Evolutionary conservation across 2,329 filamentous ascomycete genomes (phyloP).

Genomic region (Zymoseptoria crescenta): DNA sequence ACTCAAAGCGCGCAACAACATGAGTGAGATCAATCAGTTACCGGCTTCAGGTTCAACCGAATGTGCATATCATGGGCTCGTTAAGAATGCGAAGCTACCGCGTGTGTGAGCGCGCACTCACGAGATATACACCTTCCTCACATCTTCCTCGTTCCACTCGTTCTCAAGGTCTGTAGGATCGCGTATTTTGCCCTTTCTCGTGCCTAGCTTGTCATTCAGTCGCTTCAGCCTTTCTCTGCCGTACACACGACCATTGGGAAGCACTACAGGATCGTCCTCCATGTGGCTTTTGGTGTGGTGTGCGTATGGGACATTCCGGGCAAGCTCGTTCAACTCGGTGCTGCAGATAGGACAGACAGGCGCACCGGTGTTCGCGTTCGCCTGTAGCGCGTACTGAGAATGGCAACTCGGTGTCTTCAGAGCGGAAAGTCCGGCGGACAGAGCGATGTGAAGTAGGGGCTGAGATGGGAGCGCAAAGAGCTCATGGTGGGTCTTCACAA

Average conservation of each 20-base stretch:
- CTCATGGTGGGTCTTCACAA: constrained; percentile 77
- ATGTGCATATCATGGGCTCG: background rate
- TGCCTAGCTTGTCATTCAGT: constrained; percentile 71
- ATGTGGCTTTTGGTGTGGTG: constrained; percentile 92
- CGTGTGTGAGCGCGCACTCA: constrained; percentile 32
- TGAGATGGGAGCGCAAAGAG: constrained; percentile 74
- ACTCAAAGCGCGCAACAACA: too few species aligned
- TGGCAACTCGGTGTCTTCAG: constrained; percentile 95
- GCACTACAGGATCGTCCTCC: constrained; percentile 73
- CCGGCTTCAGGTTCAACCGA: too few species aligned
- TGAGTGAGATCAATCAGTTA: too few species aligned
- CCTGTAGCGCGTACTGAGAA: constrained; percentile 53
- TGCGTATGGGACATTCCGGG: constrained; percentile 82
- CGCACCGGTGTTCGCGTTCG: constrained; percentile 53
- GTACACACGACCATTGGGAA: constrained; percentile 84
- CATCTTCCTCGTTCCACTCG: constrained; percentile 51
- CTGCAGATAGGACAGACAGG: constrained; percentile 92
- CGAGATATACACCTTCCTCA: constrained; percentile 89
- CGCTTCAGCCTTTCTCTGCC: constrained; percentile 65
- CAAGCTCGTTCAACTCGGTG: constrained; percentile 87
- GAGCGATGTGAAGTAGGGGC: constrained; percentile 81
- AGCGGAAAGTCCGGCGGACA: constrained; percentile 84
- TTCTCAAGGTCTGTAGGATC: constrained; percentile 63
- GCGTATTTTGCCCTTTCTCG: constrained; percentile 58
- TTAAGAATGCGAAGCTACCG: background rate